Conservation (phyloP, 1,139 yeast species). For the Protomyces arabidopsidicola region DNA sequence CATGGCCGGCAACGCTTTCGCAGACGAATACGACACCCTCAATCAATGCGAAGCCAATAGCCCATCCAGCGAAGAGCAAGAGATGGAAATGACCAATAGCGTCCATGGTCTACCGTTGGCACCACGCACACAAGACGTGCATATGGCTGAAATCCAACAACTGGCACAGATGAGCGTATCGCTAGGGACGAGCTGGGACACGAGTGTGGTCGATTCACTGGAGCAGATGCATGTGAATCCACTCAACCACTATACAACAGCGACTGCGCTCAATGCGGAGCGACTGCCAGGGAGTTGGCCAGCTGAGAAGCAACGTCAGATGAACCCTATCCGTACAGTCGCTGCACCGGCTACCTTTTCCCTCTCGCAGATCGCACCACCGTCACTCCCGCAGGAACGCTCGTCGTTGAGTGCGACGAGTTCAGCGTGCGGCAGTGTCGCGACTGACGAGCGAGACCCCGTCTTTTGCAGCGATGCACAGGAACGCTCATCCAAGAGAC, state of each 20-base stretch:
- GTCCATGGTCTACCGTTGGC: neutral
- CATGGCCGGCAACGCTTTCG: conserved; percentile 7
- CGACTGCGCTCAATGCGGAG: neutral
- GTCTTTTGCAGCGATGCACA: conserved; percentile 1
- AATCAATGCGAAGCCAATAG: conserved; percentile 7
- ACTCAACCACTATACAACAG: neutral
- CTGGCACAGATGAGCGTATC: neutral
- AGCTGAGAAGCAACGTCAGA: neutral
- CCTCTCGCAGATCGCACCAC: conserved; percentile 24
- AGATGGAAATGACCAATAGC: conserved; percentile 10
- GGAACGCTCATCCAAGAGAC: conserved; percentile 17
- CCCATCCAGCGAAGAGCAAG: conserved; percentile 13
- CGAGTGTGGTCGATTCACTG: conserved; percentile 18
- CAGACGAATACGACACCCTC: conserved; percentile 22
- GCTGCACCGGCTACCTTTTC: conserved; percentile 13
- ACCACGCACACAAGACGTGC: neutral
- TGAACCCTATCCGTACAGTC: neutral
- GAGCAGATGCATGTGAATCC: conserved; percentile 21
- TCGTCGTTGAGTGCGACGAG: conserved; percentile 6
- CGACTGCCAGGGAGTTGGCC: conserved; percentile 26
- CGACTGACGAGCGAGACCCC: conserved; percentile 13
- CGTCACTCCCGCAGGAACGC: conserved; percentile 24
- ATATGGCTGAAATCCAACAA: conserved; percentile 6
- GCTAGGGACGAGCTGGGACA: conserved; percentile 13
- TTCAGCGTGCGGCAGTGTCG: conserved; percentile 3